Base-by-base conservation (phyloP, 805 yeast genomes). In the Blastobotrys peoriensis region DNA sequence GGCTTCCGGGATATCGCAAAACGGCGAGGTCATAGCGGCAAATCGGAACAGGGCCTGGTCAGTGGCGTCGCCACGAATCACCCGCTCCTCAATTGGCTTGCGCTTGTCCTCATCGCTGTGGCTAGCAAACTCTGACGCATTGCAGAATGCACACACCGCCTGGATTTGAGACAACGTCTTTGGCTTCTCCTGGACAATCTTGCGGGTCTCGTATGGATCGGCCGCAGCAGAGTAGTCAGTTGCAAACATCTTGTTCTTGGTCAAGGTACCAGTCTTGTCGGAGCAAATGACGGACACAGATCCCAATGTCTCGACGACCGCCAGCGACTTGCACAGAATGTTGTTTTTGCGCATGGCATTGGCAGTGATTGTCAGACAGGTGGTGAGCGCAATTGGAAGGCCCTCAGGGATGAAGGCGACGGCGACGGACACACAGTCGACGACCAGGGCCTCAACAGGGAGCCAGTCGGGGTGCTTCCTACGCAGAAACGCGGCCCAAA, bases 321-420 rank as follows among this genome's bases (percentile, higher is more conserved):
- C 96, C 59, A 88, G 76, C 53, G 96, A 87, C 75, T 89, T 68
- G 44, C 74, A 71, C 43, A 74, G 59, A 20, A 74, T 67, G 41
- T 70, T 68, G 49, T 64, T 58, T 46, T 65, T 64, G 37, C 59
- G 64, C 76, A 76, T 73, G 78, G 78, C 96, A 73, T 88, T 87
- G 58, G 96, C 96, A 69, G 95, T 84, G 72, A 89, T 96, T 70
- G 97, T 96, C 96, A 88, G 86, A 69, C 96, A 88, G 62, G 96
- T 88, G 76, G 96, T 88, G 58, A 87, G 95, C 65, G 88, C 96
- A 68, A 95, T 96, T 69, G 96, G 96, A 68, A 88, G 81, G 83
- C 96, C 96, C 58, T 88, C 96, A 69, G 96, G 96, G 38, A 74
- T 70, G 45, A 74, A 73, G 1, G 79, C 68, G 34, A 74, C 75